These are phyloP conservation scores for Ammopiptanthus mongolicus DNA, from an alignment of 306 rosid species.

Conservation along the genomic window DNA sequence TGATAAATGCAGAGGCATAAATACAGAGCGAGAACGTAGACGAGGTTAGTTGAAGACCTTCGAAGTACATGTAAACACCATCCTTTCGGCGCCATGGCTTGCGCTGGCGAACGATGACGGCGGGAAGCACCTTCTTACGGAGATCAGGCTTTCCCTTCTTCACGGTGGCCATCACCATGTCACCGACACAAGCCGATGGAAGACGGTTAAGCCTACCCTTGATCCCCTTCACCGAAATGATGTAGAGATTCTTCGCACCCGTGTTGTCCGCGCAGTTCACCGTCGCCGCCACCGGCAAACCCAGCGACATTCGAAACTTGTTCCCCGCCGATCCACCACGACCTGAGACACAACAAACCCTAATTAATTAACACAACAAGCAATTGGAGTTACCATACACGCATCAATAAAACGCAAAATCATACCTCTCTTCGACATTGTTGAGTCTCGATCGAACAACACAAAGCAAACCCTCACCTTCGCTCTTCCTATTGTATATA, in stretches of 20 bases:
- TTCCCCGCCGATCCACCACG: conserved; percentile 90
- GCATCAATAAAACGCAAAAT: not conserved
- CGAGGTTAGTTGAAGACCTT: conserved; percentile 46
- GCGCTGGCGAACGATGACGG: conserved; percentile 84
- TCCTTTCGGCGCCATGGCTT: conserved; percentile 98
- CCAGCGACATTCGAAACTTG: conserved; percentile 89
- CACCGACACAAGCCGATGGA: conserved; percentile 90
- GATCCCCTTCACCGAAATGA: conserved; percentile 86
- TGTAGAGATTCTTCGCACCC: conserved; percentile 88
- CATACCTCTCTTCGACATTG: conserved; percentile 62
- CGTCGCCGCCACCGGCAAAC: conserved; percentile 94
- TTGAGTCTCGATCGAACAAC: not conserved
- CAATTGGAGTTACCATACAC: not conserved
- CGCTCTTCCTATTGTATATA: not conserved
- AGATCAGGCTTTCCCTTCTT: conserved; percentile 92
- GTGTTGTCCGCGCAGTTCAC: conserved; percentile 93
- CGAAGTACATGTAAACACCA: conserved; percentile 89
- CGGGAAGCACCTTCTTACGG: conserved; percentile 85
- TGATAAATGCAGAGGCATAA: too few species aligned
- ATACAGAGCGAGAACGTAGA: too few species aligned
- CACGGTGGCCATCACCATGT: conserved; percentile 96
- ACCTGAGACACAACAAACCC: conserved; percentile 26
- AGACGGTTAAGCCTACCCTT: conserved; percentile 80
- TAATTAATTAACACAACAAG: not conserved
- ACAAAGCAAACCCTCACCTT: not conserved